These are phyloP conservation scores for Sarocladiaceae sp. DNA, from an alignment of 2,329 filamentous ascomycete species.

Conservation along the genomic window DNA sequence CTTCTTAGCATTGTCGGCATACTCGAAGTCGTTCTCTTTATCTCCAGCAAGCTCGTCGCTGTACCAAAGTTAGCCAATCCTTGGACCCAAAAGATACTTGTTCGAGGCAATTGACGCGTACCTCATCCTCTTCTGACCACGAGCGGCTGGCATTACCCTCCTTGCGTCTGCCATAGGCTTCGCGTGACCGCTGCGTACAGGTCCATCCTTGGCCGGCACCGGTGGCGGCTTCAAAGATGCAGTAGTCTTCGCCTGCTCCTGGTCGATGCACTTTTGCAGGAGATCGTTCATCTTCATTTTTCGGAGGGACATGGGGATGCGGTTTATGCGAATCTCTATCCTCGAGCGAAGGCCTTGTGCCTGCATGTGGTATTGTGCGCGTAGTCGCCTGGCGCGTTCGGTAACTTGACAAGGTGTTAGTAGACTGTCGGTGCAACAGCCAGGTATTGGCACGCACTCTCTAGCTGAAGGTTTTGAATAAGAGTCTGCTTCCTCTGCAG, in stretches of 20 bases:
- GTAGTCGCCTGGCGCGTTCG: conserved; percentile 77
- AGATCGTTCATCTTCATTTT: conserved; percentile 79
- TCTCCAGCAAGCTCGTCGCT: conserved; percentile 62
- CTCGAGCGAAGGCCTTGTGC: conserved; percentile 78
- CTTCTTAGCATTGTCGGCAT: conserved; percentile 65
- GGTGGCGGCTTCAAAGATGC: conserved; percentile 33
- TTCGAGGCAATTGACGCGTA: conserved; percentile 30
- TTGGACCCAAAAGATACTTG: too few relatives aligned
- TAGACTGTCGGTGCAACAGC: neutral
- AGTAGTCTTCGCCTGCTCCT: conserved; percentile 33
- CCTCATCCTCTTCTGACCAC: conserved; percentile 44
- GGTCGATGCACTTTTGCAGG: conserved; percentile 43
- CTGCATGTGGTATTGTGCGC: conserved; percentile 83
- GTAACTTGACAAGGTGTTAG: conserved; percentile 54
- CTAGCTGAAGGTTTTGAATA: conserved; percentile 83
- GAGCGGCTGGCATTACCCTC: conserved; percentile 17
- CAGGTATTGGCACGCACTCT: conserved; percentile 53
- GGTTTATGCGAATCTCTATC: conserved; percentile 88
- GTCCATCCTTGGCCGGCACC: conserved; percentile 43
- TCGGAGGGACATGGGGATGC: conserved; percentile 75
- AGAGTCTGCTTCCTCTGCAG: conserved; percentile 75
- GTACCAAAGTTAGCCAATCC: conserved; percentile 15
- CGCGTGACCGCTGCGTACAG: conserved; percentile 25
- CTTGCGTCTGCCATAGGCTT: conserved; percentile 11
- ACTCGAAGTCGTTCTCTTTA: conserved; percentile 67